Evolutionary conservation across 768 basidiomycete genomes (phyloP).

Genomic region (Panus rudis): DNA sequence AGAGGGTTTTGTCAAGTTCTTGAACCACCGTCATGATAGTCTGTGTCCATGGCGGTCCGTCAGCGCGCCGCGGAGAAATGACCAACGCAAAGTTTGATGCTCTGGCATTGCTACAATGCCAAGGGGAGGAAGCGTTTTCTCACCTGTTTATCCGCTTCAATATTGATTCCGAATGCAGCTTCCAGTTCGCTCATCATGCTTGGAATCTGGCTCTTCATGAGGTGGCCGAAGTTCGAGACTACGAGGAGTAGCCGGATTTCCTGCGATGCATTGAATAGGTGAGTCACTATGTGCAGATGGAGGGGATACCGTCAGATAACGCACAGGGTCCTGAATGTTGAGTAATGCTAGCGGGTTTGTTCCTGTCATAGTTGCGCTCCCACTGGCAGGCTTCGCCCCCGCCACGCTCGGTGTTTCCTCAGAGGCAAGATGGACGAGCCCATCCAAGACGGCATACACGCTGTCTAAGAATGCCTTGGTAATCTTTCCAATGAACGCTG

Average conservation of each 20-base stretch:
- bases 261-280: constrained; percentile 32
- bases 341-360: constrained; percentile 49
- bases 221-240: constrained; percentile 78
- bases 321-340: constrained; percentile 57
- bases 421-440: constrained; percentile 72
- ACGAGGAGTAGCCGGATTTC: constrained; percentile 84
- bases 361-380: constrained; percentile 21
- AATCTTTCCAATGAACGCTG: constrained; percentile 65
- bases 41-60: constrained; percentile 27
- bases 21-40: constrained; percentile 70
- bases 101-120: too few relatives aligned
- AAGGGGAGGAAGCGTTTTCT: constrained; percentile 13
- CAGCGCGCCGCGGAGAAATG: background rate
- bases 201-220: constrained; percentile 66
- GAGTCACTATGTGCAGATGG: constrained; percentile 1
- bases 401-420: constrained; percentile 51
- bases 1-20: constrained; percentile 83
- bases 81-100: too few relatives aligned
- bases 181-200: constrained; percentile 78
- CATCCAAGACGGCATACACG: constrained; percentile 80
- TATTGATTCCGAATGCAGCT: constrained; percentile 60
- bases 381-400: constrained; percentile 26
- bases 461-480: constrained; percentile 81
- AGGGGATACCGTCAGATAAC: constrained; percentile 18
- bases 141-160: constrained; percentile 69